These are phyloP conservation scores for Pterulicium gracile DNA, from an alignment of 1,284 basidiomycete genomes.

Conservation along the genomic window DNA sequence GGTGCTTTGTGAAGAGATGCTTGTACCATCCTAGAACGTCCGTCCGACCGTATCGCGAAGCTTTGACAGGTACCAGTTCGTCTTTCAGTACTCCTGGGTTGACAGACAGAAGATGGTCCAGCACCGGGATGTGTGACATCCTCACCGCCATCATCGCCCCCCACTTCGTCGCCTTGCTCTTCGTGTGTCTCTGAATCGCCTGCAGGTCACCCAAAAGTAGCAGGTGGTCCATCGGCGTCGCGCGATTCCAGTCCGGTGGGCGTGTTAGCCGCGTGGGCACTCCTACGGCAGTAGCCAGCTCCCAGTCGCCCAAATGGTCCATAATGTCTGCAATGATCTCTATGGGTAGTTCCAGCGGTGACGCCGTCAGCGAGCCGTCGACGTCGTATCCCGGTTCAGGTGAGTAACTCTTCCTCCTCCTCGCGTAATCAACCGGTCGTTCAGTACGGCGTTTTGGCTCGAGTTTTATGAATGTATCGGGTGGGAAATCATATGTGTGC, in stretches of 20 bases:
- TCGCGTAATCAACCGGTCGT: conserved; percentile 12
- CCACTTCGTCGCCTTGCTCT: conserved; percentile 51
- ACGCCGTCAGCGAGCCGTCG: conserved; percentile 15
- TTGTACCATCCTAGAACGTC: conserved; percentile 76
- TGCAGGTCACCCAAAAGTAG: conserved; percentile 55
- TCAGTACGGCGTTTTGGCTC: conserved; percentile 13
- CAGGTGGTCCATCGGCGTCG: conserved; percentile 55
- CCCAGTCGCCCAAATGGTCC: conserved; percentile 71
- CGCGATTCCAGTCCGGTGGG: conserved; percentile 60
- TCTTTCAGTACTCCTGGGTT: conserved; percentile 51
- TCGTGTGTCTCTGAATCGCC: conserved; percentile 42
- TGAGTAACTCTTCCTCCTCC: conserved; percentile 13
- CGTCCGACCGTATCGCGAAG: conserved; percentile 61
- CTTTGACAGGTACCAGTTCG: conserved; percentile 62
- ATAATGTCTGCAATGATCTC: conserved; percentile 70
- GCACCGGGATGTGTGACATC: conserved; percentile 64
- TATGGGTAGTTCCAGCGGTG: conserved; percentile 51
- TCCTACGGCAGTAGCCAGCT: conserved; percentile 64
- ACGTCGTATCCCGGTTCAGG: conserved; percentile 13
- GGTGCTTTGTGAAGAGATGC: conserved; percentile 45
- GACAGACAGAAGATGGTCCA: conserved; percentile 57
- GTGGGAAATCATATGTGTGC: conserved; percentile 54
- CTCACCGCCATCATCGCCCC: conserved; percentile 57
- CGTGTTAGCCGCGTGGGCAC: conserved; percentile 55
- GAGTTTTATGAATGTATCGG: conserved; percentile 10